Evolutionary conservation across 1,284 basidiomycete species (phyloP), one percentile per base, ranked within the genome.

Genomic region (Filobasidium uniguttulatum): DNA sequence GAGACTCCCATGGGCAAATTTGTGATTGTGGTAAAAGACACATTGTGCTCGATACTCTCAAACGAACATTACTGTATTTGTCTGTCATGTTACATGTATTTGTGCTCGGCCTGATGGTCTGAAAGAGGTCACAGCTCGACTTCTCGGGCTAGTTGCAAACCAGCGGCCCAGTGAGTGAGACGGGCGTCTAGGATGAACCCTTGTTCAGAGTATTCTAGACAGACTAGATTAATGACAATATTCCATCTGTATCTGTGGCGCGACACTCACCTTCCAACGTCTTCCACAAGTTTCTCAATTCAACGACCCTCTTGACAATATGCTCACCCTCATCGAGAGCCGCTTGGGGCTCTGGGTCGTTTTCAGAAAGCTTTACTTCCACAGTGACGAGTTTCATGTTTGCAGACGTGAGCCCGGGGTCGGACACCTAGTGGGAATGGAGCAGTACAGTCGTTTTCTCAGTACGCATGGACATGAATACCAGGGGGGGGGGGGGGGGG

Each of bases 121-220:
- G n/a, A n/a, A n/a, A n/a, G n/a, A n/a, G n/a, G n/a, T n/a, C n/a
- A n/a, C n/a, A n/a, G n/a, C n/a, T n/a, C n/a, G n/a, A n/a, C n/a
- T n/a, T n/a, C n/a, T n/a, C n/a, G n/a, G n/a, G n/a, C n/a, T n/a
- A n/a, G n/a, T n/a, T 79, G 74, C 59, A 78, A 80, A 0, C 85
- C 86, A 14, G 73, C 70, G 0, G 82, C 85, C 52, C 87, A 76
- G 62, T 84, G 80, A 25, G 76, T 75, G 7, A 90, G 68, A 49
- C 79, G 77, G 5, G 85, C 84, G 57, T 91, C 87, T 14, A 90
- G 71, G 0, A 80, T 74, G 60, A 80, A 87, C 5, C 81, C 84
- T 75, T 82, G 78, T 58, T 69, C 64, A 56, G 78, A 73, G 59
- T 87, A 89, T 44, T 77, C 84, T 85, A 59, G 35, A 45, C 5